Conservation (phyloP, 306 rosid species). For the Dryas drummondii region DNA sequence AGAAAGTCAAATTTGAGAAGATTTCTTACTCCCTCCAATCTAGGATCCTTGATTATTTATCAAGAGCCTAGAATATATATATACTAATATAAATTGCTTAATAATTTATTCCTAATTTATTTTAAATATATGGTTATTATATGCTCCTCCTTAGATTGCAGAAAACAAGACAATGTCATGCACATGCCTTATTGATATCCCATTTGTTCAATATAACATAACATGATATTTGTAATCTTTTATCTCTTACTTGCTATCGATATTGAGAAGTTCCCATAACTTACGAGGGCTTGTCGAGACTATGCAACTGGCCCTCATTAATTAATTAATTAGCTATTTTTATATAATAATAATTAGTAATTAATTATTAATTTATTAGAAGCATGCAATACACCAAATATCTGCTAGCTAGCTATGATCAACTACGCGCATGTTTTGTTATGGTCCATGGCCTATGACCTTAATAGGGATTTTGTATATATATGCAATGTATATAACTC, state of each 20-base stretch:
- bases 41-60: conserved; percentile 20
- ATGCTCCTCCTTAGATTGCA: conserved; percentile 15
- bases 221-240: conserved; percentile 9
- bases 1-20: conserved; percentile 24
- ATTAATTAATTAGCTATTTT: background rate
- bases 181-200: conserved; percentile 42
- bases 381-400: conserved; percentile 13
- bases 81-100: background rate
- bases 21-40: conserved; percentile 34
- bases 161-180: conserved; percentile 46
- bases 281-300: conserved; percentile 36
- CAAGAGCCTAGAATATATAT: background rate
- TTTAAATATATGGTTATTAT: background rate
- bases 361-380: background rate
- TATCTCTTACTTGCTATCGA: conserved; percentile 34
- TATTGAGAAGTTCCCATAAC: conserved; percentile 36
- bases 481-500: background rate
- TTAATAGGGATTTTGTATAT: background rate
- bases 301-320: conserved; percentile 16
- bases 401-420: background rate
- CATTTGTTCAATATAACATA: conserved; percentile 13
- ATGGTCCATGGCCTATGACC: conserved; percentile 11
- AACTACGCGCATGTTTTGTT: background rate
- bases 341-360: background rate
- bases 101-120: background rate